Evolutionary conservation across 2,329 filamentous ascomycete species (phyloP).

Genomic region (Sporothrix sp.): DNA sequence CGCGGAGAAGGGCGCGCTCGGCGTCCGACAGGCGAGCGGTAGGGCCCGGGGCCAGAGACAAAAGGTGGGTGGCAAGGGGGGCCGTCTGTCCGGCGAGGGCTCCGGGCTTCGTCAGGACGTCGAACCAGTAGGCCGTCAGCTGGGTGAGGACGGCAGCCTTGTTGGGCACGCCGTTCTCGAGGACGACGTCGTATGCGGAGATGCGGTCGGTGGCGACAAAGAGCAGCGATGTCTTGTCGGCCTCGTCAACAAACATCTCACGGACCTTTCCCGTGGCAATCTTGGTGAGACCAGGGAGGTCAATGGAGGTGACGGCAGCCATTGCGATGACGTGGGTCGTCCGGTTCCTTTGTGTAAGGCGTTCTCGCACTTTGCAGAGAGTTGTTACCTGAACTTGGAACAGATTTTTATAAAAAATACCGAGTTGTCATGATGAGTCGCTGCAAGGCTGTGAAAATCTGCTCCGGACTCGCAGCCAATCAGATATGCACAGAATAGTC

Average conservation of each 20-base stretch:
- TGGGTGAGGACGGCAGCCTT: constrained; percentile 45
- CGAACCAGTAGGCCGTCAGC: constrained; percentile 45
- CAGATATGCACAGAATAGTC: too few species aligned
- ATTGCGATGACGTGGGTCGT: background rate
- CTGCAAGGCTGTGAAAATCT: constrained; percentile 3
- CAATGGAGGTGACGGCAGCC: constrained; percentile 21
- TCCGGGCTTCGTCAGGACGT: constrained; percentile 31
- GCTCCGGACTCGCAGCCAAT: constrained; percentile 1
- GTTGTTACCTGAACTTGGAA: too few species aligned
- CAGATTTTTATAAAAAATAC: too few species aligned
- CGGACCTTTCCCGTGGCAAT: constrained; percentile 26
- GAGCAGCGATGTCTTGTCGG: constrained; percentile 23
- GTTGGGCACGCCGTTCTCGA: constrained; percentile 55
- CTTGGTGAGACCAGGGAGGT: constrained; percentile 25
- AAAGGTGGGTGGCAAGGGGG: constrained; percentile 40
- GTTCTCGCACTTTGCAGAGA: too few species aligned
- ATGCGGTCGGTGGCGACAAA: constrained; percentile 61
- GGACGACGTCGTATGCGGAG: constrained; percentile 88
- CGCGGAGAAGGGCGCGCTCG: constrained; percentile 44
- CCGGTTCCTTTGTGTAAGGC: too few species aligned
- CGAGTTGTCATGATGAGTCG: background rate
- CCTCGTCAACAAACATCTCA: constrained; percentile 21
- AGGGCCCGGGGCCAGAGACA: constrained; percentile 34
- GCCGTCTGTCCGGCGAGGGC: constrained; percentile 28
- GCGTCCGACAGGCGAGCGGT: constrained; percentile 25